Evolutionary conservation across 129 eudicot genomes (phyloP).

Genomic region (Saposhnikovia divaricata): DNA sequence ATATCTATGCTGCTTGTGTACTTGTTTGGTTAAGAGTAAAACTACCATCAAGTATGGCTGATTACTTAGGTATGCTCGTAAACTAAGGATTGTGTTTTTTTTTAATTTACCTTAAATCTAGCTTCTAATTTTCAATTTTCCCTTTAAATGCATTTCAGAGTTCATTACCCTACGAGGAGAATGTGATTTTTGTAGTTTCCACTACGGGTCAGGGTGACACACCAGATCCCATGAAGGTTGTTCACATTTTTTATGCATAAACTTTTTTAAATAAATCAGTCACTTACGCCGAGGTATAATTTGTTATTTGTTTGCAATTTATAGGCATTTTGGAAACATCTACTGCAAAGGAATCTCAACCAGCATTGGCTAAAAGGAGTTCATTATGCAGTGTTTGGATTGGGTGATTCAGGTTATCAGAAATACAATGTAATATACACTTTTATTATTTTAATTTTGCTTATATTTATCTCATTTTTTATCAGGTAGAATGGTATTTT

Average conservation of each 20-base stretch:
- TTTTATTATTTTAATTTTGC: neutral
- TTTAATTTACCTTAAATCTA: too few relatives aligned
- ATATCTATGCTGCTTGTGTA: too few relatives aligned
- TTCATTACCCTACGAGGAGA: constrained; percentile 36
- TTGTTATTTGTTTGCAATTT: constrained; percentile 1
- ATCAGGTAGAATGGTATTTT: neutral
- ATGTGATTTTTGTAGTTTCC: constrained; percentile 83
- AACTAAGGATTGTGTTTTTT: too few relatives aligned
- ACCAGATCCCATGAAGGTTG: constrained; percentile 91
- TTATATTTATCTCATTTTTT: neutral
- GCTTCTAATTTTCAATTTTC: too few relatives aligned
- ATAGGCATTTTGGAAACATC: constrained; percentile 80
- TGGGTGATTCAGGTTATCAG: constrained; percentile 96
- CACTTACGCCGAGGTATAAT: constrained; percentile 4
- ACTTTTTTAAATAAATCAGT: neutral
- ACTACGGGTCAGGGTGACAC: constrained; percentile 97
- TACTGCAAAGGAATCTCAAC: constrained; percentile 65
- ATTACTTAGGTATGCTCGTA: too few relatives aligned
- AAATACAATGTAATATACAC: constrained; percentile 68
- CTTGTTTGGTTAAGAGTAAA: too few relatives aligned
- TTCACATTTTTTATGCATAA: constrained; percentile 5
- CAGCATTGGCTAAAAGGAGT: constrained; percentile 64
- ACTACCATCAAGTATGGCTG: too few relatives aligned
- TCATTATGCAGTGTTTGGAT: constrained; percentile 82
- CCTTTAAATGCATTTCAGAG: constrained; percentile 29